Conservation (phyloP, 345 rosid species). For the Murraya koenigii region DNA sequence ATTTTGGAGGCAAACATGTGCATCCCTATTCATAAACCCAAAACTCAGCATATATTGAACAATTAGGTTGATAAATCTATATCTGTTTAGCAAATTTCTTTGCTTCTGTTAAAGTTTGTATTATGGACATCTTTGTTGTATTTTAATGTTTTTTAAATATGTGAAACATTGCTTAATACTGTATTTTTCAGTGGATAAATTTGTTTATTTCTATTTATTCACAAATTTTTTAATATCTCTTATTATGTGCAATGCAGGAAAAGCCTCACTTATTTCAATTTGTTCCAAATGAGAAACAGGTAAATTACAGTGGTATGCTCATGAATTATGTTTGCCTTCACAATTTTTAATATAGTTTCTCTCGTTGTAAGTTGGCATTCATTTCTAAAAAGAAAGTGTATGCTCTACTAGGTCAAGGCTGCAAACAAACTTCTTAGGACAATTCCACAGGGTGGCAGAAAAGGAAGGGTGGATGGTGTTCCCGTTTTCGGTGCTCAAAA, state of each 20-base stretch:
- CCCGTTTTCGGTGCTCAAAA: slow-evolving; percentile 94
- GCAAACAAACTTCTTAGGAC: slow-evolving; percentile 82
- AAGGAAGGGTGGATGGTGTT: slow-evolving; percentile 71
- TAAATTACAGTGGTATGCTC: slow-evolving; percentile 15
- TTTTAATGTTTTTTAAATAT: background rate
- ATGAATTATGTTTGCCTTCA: slow-evolving; percentile 3
- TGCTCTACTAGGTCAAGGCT: slow-evolving; percentile 67
- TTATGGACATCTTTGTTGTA: background rate
- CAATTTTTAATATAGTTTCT: background rate
- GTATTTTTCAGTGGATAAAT: background rate
- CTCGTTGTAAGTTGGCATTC: background rate
- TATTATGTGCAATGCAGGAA: slow-evolving; percentile 50
- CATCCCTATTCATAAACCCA: background rate
- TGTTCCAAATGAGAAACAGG: slow-evolving; percentile 96
- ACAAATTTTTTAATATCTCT: background rate
- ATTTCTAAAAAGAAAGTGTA: background rate
- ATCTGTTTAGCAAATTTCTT: background rate
- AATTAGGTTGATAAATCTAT: background rate
- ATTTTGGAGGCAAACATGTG: background rate
- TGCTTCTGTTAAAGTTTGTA: background rate
- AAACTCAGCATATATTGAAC: background rate
- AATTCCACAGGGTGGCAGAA: slow-evolving; percentile 50
- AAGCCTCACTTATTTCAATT: slow-evolving; percentile 89
- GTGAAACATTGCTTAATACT: background rate
- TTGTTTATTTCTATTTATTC: background rate